Percentiles rank a stretch among this genome's conserved stretches.
These are phyloP conservation scores for Asclepias syriaca DNA, from an alignment of 257 asterid genomes.

Conservation along the genomic window DNA sequence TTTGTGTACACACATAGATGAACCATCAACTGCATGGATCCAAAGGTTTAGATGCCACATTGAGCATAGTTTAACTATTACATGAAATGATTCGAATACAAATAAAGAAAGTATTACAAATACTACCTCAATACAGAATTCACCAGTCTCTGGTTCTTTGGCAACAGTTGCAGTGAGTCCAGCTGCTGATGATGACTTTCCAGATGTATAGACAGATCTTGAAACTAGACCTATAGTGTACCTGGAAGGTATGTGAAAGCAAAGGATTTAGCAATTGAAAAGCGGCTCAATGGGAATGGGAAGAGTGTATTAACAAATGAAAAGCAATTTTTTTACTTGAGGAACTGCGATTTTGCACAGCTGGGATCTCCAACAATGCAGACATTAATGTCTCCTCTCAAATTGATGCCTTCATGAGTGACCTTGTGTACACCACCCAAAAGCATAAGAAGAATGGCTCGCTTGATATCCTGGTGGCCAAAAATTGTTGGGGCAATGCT, in stretches of 20 bases:
- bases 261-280: slow-evolving; percentile 5
- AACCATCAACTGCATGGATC: not conserved
- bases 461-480: slow-evolving; percentile 94
- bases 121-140: slow-evolving; percentile 94
- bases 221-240: slow-evolving; percentile 84
- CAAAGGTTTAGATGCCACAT: not conserved
- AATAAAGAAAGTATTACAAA: not conserved
- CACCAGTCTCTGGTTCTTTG: slow-evolving; percentile 99
- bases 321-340: slow-evolving; percentile 48
- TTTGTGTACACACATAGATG: not conserved
- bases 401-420: slow-evolving; percentile 95
- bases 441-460: slow-evolving; percentile 95
- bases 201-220: slow-evolving; percentile 96
- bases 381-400: slow-evolving; percentile 97
- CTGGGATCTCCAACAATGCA: slow-evolving; percentile 99
- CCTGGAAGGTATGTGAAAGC: slow-evolving; percentile 36
- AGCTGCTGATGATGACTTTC: slow-evolving; percentile 98
- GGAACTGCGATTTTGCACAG: slow-evolving; percentile 96
- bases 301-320: not conserved
- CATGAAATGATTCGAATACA: not conserved
- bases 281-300: slow-evolving; percentile 10
- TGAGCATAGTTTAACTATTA: not conserved
- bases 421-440: slow-evolving; percentile 94
- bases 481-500: slow-evolving; percentile 91
- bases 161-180: slow-evolving; percentile 99